Evolutionary conservation across 2,329 filamentous ascomycete species (phyloP), one percentile per base, ranked within the genome.

Genomic region (Penicillium griseofulvum): DNA sequence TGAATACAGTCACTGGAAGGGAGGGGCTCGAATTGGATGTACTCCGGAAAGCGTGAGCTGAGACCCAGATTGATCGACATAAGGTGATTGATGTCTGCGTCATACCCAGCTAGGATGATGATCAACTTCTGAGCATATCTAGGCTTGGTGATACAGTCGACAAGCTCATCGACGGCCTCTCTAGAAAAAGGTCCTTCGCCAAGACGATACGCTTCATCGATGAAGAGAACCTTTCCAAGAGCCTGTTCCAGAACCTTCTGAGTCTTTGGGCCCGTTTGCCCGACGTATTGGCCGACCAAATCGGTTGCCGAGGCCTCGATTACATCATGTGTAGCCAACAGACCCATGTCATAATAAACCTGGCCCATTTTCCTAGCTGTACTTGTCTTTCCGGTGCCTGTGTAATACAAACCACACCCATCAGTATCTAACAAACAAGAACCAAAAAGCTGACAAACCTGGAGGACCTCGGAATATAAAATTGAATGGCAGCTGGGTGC

Each of bases 341-440:
- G 82, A 0, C 87, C 87, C 79, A 91, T 83, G 61, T 91, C 85
- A 64, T 89, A 91, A 65, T 84, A 92, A 0, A 92, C 77, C 58
- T 89, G 82, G 4, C 88, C 88, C 80, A 92, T 89, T 57, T 86
- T 88, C n/a, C 80, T 75, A 0, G 89, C 89, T 0, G 81, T 90
- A 0, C 85, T 86, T 0, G 88, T 90, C 65, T 91, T 91, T 0
- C 88, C 89, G 0, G 88, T 91, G 0, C 82, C n/a, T n/a, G n/a
- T n/a, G n/a, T n/a, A n/a, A n/a, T n/a, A n/a, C n/a, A n/a, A n/a
- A n/a, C n/a, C n/a, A n/a, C n/a, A n/a, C n/a, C n/a, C n/a, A n/a
- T n/a, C n/a, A n/a, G n/a, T n/a, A n/a, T n/a, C 81, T 81, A 44
- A 5, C n/a, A 1, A 5, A 6, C 0, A 12, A 17, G 5, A 31